A percentile compares a stretch with the other conserved stretches of the same genome.
Conservation (phyloP, 2,329 filamentous ascomycete species). For the Paecilomyces dactylethromorphus region DNA sequence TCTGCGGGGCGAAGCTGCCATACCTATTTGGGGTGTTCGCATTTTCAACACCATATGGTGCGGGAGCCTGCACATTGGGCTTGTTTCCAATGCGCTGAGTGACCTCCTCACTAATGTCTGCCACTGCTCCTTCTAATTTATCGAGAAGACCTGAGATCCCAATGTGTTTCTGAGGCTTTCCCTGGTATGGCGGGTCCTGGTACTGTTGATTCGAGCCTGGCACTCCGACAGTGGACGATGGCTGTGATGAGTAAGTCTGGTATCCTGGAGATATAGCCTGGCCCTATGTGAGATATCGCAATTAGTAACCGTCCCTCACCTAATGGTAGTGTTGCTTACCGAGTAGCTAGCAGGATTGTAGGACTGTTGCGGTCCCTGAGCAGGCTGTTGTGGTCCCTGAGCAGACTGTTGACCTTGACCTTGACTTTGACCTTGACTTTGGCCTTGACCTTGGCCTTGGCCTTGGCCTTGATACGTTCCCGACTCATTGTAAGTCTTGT, state of each 20-base stretch:
- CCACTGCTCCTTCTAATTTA: slow-evolving; percentile 48
- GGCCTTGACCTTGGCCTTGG: too few relatives aligned
- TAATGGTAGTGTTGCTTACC: slow-evolving; percentile 8
- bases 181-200: slow-evolving; percentile 23
- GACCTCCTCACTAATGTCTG: slow-evolving; percentile 45
- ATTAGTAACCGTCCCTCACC: background rate
- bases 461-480: too few relatives aligned
- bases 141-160: slow-evolving; percentile 45
- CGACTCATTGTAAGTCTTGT: slow-evolving; percentile 14
- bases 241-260: slow-evolving; percentile 10
- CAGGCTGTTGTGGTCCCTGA: too few relatives aligned
- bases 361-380: slow-evolving; percentile 9
- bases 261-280: slow-evolving; percentile 3
- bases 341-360: slow-evolving; percentile 16
- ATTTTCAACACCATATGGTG: slow-evolving; percentile 33
- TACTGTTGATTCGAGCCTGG: slow-evolving; percentile 10
- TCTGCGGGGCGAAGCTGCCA: slow-evolving; percentile 63
- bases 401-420: too few relatives aligned
- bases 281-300: background rate
- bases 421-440: too few relatives aligned
- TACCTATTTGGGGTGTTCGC: slow-evolving; percentile 44
- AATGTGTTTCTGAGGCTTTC: slow-evolving; percentile 28
- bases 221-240: slow-evolving; percentile 14
- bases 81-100: slow-evolving; percentile 44
- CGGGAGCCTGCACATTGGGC: slow-evolving; percentile 43